Evolutionary conservation across 495 filamentous ascomycete genomes (phyloP).

Genomic region (Xylaria cubensis): DNA sequence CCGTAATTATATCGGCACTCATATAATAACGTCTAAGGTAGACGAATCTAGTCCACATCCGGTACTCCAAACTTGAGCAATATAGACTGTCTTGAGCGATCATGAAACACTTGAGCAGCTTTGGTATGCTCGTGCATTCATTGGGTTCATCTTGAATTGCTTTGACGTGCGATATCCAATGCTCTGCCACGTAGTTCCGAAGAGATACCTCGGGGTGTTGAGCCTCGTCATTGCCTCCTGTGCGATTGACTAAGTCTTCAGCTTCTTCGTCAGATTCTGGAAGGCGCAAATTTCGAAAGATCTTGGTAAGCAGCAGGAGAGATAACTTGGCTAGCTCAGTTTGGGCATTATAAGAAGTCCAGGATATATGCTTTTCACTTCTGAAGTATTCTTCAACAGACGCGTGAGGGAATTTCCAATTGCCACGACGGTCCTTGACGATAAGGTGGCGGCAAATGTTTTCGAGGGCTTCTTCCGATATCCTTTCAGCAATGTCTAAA

Average conservation of each 20-base stretch:
- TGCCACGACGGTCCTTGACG: neutral
- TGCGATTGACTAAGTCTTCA: too few species aligned
- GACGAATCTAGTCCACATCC: neutral
- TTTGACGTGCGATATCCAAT: neutral
- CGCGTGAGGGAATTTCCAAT: conserved; percentile 1
- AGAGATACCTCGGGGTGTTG: neutral
- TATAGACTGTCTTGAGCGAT: neutral
- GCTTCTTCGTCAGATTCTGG: neutral
- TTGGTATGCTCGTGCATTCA: neutral
- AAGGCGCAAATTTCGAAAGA: neutral
- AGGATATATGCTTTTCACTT: neutral
- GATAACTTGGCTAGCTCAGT: neutral
- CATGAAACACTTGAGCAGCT: conserved; percentile 13
- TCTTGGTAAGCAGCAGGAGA: neutral
- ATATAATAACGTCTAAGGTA: too few species aligned
- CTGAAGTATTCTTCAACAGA: conserved; percentile 12
- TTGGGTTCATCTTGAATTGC: neutral
- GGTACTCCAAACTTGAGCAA: neutral
- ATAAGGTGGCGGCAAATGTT: conserved; percentile 17
- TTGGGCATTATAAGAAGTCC: neutral
- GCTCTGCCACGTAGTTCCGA: neutral
- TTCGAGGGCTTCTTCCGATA: neutral
- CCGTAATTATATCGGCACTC: too few species aligned
- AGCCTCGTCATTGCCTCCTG: too few species aligned
- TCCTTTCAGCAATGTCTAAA: neutral